A percentile compares a stretch with the other conserved stretches of the same genome.
Conservation (phyloP, 2,329 filamentous ascomycete species). For the Stylonectria norvegica region DNA sequence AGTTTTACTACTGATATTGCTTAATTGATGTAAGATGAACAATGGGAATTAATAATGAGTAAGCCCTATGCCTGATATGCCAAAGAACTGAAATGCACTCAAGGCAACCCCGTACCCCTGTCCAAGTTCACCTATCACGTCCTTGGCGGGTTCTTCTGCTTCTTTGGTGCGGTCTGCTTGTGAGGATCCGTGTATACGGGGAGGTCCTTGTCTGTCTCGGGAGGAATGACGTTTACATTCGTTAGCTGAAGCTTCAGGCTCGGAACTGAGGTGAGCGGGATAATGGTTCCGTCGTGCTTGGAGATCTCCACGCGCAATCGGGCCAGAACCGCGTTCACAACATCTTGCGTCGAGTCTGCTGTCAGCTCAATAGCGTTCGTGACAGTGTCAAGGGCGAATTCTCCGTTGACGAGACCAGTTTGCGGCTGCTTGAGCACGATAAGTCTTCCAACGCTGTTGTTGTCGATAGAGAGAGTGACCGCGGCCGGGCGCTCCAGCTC, state of each 20-base stretch:
- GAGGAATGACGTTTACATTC: not conserved
- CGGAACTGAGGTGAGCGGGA: constrained; percentile 1
- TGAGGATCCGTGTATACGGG: not conserved
- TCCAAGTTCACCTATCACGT: not conserved
- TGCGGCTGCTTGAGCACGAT: not conserved
- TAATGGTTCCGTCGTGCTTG: constrained; percentile 1
- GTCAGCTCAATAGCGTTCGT: not conserved
- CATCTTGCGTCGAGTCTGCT: not conserved
- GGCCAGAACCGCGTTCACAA: not conserved
- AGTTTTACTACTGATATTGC: too few relatives aligned
- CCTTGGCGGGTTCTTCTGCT: not conserved
- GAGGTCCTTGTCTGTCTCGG: not conserved
- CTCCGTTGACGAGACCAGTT: not conserved
- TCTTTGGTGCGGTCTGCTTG: not conserved
- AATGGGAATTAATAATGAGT: too few relatives aligned
- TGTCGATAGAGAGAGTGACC: not conserved
- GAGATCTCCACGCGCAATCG: not conserved
- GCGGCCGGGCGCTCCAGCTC: not conserved
- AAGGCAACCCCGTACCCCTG: too few relatives aligned
- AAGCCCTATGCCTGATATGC: too few relatives aligned
- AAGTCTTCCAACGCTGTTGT: not conserved
- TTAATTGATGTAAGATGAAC: too few relatives aligned
- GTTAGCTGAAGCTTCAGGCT: constrained; percentile 1
- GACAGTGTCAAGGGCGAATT: not conserved
- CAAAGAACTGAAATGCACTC: too few relatives aligned